Base-by-base conservation (phyloP, 495 filamentous ascomycete species). In the Neurospora terricola region DNA sequence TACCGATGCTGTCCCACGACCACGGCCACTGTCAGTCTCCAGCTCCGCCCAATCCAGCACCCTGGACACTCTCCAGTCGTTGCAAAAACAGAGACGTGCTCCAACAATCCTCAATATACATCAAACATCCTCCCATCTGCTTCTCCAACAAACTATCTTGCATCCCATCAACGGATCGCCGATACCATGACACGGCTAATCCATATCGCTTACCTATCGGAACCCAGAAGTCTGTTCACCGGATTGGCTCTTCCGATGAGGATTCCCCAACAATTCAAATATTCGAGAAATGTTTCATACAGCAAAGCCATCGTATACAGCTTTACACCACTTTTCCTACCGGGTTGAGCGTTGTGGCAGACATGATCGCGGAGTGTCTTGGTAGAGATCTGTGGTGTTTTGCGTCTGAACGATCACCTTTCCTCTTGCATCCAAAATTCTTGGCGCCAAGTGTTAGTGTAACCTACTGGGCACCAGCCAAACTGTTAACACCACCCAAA, bases 201-300 rank as follows among this genome's bases (percentile, higher is more conserved):
- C 0, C 21, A 23, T 1, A 14, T 54, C 48, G 21, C 21, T 54
- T 54, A 45, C 18, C 2, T 6, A 7, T 11, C 48, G 11, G 5
- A 8, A 42, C 40, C 14, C 0, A 0, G 40, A 27, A 54, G 1
- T 54, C 21, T 59, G 21, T 23, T 27, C 1, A 59, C 48, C 21
- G 1, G 2, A 27, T 3, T 14, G 11, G 2, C 48, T 0, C 0
- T 59, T 0, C 48, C 0, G 5, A 59, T 1, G 11, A 12, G 4
- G 11, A 14, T 1, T 5, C n/a, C 2, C 3, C n/a, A 54, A 23
- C 4, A 3, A 0, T 11, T 23, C 4, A 3, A 5, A 12, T 5
- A 4, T 10, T 48, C 3, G 0, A n/a, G 0, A 4, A 10, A 3
- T n/a, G 0, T 4, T 11, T 5, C 21, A 48, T 2, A 0, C 12